Evolutionary conservation across 2,329 filamentous ascomycete genomes (phyloP).

Genomic region (Aspergillus phoenicis): DNA sequence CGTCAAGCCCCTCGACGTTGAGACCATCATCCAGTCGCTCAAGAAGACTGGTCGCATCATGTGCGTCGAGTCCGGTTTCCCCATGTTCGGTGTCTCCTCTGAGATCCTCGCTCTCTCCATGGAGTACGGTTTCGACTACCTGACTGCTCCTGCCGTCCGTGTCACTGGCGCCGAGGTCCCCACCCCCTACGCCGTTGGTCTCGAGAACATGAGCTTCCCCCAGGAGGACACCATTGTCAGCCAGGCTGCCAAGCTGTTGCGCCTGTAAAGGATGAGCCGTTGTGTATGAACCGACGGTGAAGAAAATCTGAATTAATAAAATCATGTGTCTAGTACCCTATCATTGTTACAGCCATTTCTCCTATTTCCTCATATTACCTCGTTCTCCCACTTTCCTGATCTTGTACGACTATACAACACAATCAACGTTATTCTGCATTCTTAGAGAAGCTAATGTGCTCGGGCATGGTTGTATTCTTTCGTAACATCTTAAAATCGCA

Average conservation of each 20-base stretch:
- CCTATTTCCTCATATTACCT: constrained; percentile 12
- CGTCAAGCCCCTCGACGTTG: constrained; percentile 93
- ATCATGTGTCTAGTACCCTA: constrained; percentile 38
- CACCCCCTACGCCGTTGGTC: constrained; percentile 87
- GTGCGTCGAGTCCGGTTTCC: constrained; percentile 93
- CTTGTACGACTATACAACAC: constrained; percentile 30
- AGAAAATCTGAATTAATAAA: constrained; percentile 32
- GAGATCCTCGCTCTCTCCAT: constrained; percentile 93
- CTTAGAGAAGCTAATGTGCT: constrained; percentile 12
- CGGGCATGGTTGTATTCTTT: constrained; percentile 1
- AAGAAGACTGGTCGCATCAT: constrained; percentile 97
- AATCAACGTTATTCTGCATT: constrained; percentile 20
- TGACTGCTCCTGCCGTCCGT: constrained; percentile 88
- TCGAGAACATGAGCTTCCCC: constrained; percentile 96
- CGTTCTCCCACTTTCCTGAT: constrained; percentile 15
- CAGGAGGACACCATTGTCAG: constrained; percentile 83
- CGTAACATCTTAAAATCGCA: not conserved
- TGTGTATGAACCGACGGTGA: constrained; percentile 13
- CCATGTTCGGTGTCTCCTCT: constrained; percentile 86
- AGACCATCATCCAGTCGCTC: constrained; percentile 92
- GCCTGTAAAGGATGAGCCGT: constrained; percentile 58
- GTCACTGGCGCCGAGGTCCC: constrained; percentile 97
- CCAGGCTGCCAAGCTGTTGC: constrained; percentile 86
- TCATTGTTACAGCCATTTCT: constrained; percentile 23
- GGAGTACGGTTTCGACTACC: constrained; percentile 98